phyloP scores from a whole-genome alignment of 352 stramenopile species.

The Globisporangium alternatum region DNA sequence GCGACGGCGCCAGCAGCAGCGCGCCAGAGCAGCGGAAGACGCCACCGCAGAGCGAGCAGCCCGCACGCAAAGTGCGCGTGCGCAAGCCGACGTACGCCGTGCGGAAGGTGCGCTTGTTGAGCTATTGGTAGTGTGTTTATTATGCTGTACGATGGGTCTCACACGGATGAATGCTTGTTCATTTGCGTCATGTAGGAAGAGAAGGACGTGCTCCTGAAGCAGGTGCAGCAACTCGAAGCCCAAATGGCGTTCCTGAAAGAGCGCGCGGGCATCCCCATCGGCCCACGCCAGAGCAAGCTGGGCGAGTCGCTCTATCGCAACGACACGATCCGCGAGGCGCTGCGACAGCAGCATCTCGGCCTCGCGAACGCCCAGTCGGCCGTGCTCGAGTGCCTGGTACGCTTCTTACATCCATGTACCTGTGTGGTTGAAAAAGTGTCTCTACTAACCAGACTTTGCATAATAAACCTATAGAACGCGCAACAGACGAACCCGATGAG shows the following conservation, averaged over 20 bases:
- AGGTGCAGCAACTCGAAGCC: slow-evolving; percentile 30
- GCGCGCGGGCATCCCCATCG: slow-evolving; percentile 30
- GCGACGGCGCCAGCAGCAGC: slow-evolving; percentile 17
- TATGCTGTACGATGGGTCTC: background rate
- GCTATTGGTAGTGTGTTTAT: background rate
- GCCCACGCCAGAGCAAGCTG: slow-evolving; percentile 5
- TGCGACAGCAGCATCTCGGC: slow-evolving; percentile 19
- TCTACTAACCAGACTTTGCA: background rate
- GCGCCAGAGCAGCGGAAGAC: background rate
- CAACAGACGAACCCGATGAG: slow-evolving; percentile 19
- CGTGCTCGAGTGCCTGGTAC: slow-evolving; percentile 18
- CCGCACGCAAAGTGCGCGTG: slow-evolving; percentile 17
- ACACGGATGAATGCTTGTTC: background rate
- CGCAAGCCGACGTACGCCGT: slow-evolving; percentile 22
- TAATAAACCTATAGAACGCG: slow-evolving; percentile 6
- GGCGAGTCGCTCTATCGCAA: slow-evolving; percentile 12
- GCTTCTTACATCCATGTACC: background rate
- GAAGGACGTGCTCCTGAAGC: slow-evolving; percentile 37
- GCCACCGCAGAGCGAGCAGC: background rate
- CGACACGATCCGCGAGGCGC: slow-evolving; percentile 15
- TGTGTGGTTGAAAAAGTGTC: too few species aligned
- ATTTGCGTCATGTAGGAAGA: slow-evolving; percentile 26
- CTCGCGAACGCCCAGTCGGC: slow-evolving; percentile 19
- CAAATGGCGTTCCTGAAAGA: slow-evolving; percentile 27
- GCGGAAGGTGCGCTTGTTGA: slow-evolving; percentile 9